Evolutionary conservation across 306 rosid genomes (phyloP).

Genomic region (Dryas octopetala): DNA sequence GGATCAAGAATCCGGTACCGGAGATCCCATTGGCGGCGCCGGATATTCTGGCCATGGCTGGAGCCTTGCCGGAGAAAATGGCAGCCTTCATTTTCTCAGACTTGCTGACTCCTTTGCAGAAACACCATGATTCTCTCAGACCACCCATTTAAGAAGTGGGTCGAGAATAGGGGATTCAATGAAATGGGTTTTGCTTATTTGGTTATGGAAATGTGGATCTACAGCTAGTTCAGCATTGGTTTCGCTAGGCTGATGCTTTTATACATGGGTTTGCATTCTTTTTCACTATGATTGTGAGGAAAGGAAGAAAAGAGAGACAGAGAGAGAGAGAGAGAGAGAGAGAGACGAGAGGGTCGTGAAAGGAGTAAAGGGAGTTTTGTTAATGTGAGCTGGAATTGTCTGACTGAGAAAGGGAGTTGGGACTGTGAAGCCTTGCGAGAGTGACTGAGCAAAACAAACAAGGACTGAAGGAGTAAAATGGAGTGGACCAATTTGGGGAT

Average conservation of each 20-base stretch:
- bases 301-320: slow-evolving; percentile 10
- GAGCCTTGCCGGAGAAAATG: slow-evolving; percentile 66
- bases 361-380: slow-evolving; percentile 30
- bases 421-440: too few species aligned
- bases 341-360: slow-evolving; percentile 48
- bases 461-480: neutral
- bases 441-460: neutral
- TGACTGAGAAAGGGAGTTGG: neutral
- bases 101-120: slow-evolving; percentile 93
- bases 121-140: slow-evolving; percentile 87
- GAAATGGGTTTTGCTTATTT: neutral
- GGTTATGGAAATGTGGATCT: slow-evolving; percentile 38
- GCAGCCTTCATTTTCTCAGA: slow-evolving; percentile 78
- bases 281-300: neutral
- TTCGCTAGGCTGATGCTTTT: neutral
- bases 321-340: slow-evolving; percentile 16
- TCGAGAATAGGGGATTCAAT: neutral
- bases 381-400: slow-evolving; percentile 28
- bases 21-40: slow-evolving; percentile 38
- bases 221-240: slow-evolving; percentile 11
- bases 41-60: slow-evolving; percentile 66
- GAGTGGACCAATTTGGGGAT: neutral
- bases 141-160: slow-evolving; percentile 59
- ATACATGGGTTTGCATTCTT: slow-evolving; percentile 25
- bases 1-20: slow-evolving; percentile 77